These are phyloP conservation scores for Fibroporia radiculosa DNA, from an alignment of 768 basidiomycete genomes.

Conservation along the genomic window DNA sequence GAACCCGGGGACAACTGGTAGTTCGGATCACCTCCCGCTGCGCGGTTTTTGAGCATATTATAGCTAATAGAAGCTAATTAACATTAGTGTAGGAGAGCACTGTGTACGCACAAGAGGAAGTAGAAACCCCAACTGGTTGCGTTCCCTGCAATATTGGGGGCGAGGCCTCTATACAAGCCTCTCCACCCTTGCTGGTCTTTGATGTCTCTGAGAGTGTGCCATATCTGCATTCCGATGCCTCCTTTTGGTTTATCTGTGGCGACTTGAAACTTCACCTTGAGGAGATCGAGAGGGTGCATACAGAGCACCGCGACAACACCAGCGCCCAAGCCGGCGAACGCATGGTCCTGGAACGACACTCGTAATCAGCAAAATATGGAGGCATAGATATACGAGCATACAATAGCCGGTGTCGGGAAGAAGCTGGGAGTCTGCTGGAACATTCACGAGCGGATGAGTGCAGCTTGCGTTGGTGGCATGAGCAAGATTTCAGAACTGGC, in stretches of 20 bases:
- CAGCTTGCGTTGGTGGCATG: neutral
- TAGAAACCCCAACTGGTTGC: constrained; percentile 97
- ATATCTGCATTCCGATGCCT: constrained; percentile 68
- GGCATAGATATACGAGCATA: constrained; percentile 7
- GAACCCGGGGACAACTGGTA: constrained; percentile 65
- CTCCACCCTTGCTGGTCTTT: constrained; percentile 67
- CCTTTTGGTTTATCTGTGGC: constrained; percentile 56
- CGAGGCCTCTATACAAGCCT: constrained; percentile 86
- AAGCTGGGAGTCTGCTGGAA: constrained; percentile 27
- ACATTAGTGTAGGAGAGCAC: neutral
- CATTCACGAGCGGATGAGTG: constrained; percentile 10
- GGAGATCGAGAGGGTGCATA: constrained; percentile 95
- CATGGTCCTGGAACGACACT: constrained; percentile 68
- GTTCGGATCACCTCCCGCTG: constrained; percentile 57
- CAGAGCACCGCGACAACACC: constrained; percentile 88
- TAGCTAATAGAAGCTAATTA: constrained; percentile 62
- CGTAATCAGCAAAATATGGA: constrained; percentile 1
- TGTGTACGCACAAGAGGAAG: constrained; percentile 81
- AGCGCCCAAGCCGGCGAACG: constrained; percentile 86
- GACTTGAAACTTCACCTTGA: constrained; percentile 93
- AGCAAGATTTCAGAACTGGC: neutral
- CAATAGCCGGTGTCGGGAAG: constrained; percentile 29
- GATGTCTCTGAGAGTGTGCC: constrained; percentile 65
- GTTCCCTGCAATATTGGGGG: constrained; percentile 89
- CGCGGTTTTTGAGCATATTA: constrained; percentile 84